Base-by-base conservation (phyloP, 2,329 filamentous ascomycete genomes). In the Botrytis fabae region DNA sequence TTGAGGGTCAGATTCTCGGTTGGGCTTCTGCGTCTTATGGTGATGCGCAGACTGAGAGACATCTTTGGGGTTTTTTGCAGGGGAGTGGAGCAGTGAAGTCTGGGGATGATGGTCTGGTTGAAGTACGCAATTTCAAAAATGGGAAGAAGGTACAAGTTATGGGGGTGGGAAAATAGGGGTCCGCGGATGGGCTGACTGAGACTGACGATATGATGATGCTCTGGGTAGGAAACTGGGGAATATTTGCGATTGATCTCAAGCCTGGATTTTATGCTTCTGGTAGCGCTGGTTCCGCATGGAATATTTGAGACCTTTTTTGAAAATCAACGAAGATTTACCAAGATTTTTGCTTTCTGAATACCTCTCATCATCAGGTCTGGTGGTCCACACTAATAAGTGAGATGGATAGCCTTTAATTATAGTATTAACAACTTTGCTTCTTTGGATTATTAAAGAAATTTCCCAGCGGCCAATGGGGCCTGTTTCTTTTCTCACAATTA, bases 381-480 rank as follows among this genome's bases (percentile, higher is more conserved):
- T 28, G 28, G 28, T 28, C 28, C 28, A 25, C 12, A 22, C 22
- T 32, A 4, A 32, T 51, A 51, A 25, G 25, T 14, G 2, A 1
- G 9, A 25, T 25, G 22, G 4, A 10, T 3, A 48, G 20, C 7
- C 46, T 48, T 48, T 9, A 25, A 7, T 10, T 22, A 9, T 46
- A 22, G 18, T 1, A 46, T 46, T 46, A 2, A 25, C 0, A 25
- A 6, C 1, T 14, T 2, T 2, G 1, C n/a, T 14, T 51, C 4
- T 7, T 6, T 0, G 1, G 12, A 6, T n/a, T n/a, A 2, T 51
- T 4, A 0, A 51, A 51, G 22, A 0, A n/a, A 25, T 51, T 51
- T 4, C 0, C 1, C 2, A 14, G 25, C 25, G 25, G 4, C 5
- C 22, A 25, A 14, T 6, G 5, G 0, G 0, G 22, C 25, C 46